These are phyloP conservation scores for Stromatinia cepivora DNA, from an alignment of 2,329 filamentous ascomycete species.

Conservation along the genomic window DNA sequence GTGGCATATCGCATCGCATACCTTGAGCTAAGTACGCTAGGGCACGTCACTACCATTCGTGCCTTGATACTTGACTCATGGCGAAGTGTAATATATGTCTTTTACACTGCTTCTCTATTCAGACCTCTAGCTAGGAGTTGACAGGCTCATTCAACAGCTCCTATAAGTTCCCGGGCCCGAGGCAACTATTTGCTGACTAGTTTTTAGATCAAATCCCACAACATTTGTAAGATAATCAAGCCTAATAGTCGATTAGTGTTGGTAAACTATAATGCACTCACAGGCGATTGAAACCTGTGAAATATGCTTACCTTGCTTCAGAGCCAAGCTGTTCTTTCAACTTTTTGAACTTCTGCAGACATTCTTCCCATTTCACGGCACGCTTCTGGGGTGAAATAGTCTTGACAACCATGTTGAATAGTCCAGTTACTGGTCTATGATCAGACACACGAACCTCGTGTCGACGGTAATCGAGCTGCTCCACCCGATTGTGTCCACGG, in stretches of 20 bases:
- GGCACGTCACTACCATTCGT: neutral
- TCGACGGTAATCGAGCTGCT: slow-evolving; percentile 82
- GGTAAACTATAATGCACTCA: neutral
- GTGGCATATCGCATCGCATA: neutral
- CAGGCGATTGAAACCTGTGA: slow-evolving; percentile 20
- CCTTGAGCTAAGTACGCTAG: neutral
- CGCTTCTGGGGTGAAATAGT: slow-evolving; percentile 69
- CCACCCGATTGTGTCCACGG: slow-evolving; percentile 74
- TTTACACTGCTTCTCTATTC: neutral
- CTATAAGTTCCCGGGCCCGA: slow-evolving; percentile 26
- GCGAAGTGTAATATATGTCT: slow-evolving; percentile 4
- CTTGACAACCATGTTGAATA: slow-evolving; percentile 82
- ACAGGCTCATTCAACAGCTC: slow-evolving; percentile 26
- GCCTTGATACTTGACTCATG: neutral
- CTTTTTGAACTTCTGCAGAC: slow-evolving; percentile 72
- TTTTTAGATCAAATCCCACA: slow-evolving; percentile 48
- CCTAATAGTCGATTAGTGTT: slow-evolving; percentile 43
- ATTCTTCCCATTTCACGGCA: slow-evolving; percentile 67
- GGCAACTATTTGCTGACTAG: slow-evolving; percentile 34
- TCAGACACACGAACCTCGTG: slow-evolving; percentile 92
- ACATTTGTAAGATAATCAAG: slow-evolving; percentile 64
- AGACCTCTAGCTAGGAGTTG: neutral
- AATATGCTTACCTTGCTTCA: slow-evolving; percentile 71
- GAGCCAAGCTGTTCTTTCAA: slow-evolving; percentile 67
- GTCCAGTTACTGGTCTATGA: slow-evolving; percentile 86